Percentiles rank a stretch among this genome's conserved stretches.
phyloP scores from a whole-genome alignment of 2,329 filamentous ascomycete species.

The Cercospora sp. region DNA sequence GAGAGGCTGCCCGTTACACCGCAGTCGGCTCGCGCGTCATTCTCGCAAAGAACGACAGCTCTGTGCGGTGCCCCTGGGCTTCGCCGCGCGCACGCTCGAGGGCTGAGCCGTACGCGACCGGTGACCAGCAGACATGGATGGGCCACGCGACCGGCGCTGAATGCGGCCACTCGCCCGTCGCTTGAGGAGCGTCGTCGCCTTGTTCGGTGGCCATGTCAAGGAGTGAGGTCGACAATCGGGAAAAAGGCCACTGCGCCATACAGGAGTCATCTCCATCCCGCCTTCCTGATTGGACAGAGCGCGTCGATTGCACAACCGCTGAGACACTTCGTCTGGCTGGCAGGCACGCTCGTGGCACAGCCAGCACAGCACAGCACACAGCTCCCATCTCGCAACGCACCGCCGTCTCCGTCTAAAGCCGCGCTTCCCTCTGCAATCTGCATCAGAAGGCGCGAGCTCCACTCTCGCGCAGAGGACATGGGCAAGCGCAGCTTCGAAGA shows the following conservation, averaged over 20 bases:
- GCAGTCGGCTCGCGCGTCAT: conserved; percentile 10
- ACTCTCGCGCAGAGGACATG: conserved; percentile 19
- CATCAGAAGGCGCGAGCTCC: neutral
- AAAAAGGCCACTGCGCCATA: neutral
- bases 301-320: neutral
- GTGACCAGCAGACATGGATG: neutral
- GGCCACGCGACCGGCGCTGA: conserved; percentile 1
- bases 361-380: neutral
- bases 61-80: neutral
- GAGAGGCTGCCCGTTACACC: conserved; percentile 8
- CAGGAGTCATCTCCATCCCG: neutral
- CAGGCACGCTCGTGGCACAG: neutral
- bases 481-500: conserved; percentile 25
- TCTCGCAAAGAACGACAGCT: conserved; percentile 21
- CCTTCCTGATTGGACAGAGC: neutral
- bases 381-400: neutral
- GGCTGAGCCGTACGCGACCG: neutral
- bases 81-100: neutral
- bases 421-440: neutral
- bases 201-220: neutral
- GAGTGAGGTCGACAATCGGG: neutral
- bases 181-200: neutral
- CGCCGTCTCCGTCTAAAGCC: neutral
- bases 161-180: conserved; percentile 5
- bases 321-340: conserved; percentile 6